Conservation (phyloP, 345 rosid genomes). For the Acer saccharum region DNA sequence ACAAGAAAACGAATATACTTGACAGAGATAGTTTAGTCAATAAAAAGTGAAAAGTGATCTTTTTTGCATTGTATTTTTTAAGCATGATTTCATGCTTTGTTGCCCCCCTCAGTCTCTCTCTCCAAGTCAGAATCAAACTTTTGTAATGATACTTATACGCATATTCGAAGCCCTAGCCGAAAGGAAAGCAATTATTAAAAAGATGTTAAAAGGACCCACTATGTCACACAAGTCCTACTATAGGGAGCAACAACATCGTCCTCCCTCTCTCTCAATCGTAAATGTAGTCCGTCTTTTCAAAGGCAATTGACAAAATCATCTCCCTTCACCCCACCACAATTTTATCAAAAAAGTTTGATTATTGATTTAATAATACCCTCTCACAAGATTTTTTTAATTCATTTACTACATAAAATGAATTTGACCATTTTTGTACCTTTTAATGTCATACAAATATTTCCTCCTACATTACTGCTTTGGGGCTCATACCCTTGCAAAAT, state of each 20-base stretch:
- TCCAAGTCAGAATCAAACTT: conserved; percentile 17
- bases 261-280: neutral
- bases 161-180: conserved; percentile 25
- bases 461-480: too few species aligned
- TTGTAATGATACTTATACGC: neutral
- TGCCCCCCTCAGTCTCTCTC: neutral
- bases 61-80: neutral
- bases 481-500: too few species aligned
- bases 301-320: neutral
- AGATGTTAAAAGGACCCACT: neutral
- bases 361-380: too few species aligned
- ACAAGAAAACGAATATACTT: neutral
- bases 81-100: neutral
- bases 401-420: too few species aligned
- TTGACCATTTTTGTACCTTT: too few species aligned
- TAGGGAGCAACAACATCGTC: too few species aligned
- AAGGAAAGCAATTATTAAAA: conserved; percentile 19
- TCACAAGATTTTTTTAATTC: too few species aligned
- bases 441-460: too few species aligned
- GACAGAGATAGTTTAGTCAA: neutral
- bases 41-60: conserved; percentile 1
- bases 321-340: neutral
- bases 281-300: neutral
- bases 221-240: neutral
- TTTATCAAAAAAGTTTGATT: too few species aligned